These are phyloP conservation scores for Yamadazyma friedrichii DNA, from an alignment of 1,139 yeast species.

Conservation along the genomic window DNA sequence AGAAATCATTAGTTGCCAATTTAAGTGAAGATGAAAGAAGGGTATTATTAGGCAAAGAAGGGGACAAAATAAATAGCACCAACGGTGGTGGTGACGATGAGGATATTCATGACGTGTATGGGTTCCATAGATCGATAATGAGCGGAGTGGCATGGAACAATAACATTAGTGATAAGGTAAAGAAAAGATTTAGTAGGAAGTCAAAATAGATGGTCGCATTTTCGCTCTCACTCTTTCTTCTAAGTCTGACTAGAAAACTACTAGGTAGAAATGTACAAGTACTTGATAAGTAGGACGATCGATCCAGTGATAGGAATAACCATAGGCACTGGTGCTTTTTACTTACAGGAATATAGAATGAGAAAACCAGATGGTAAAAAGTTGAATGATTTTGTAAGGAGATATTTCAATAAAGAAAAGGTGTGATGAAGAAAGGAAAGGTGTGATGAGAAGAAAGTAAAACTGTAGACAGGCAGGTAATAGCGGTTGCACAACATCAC, in stretches of 20 bases:
- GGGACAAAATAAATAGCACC: background rate
- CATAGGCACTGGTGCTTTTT: constrained; percentile 60
- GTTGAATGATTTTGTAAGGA: constrained; percentile 44
- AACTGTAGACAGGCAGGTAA: too few species aligned
- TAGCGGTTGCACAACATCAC: too few species aligned
- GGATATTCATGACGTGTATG: constrained; percentile 46
- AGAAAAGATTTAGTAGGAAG: constrained; percentile 35
- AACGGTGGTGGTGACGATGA: constrained; percentile 20
- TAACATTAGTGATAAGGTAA: constrained; percentile 51
- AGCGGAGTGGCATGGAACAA: constrained; percentile 60
- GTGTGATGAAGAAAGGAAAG: background rate
- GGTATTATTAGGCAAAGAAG: constrained; percentile 19
- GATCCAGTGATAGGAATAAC: constrained; percentile 63
- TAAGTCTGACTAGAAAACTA: too few species aligned
- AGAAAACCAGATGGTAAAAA: constrained; percentile 57
- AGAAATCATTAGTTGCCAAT: constrained; percentile 29
- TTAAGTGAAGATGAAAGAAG: constrained; percentile 42
- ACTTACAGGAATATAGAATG: constrained; percentile 54
- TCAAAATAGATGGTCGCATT: constrained; percentile 3
- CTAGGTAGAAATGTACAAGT: constrained; percentile 42
- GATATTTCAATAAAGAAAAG: background rate
- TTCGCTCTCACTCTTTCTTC: background rate
- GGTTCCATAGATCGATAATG: constrained; percentile 51
- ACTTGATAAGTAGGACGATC: constrained; percentile 35
- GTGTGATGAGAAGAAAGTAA: background rate